Base-by-base conservation (phyloP, 2,329 filamentous ascomycete genomes). In the Aureobasidium sp. region DNA sequence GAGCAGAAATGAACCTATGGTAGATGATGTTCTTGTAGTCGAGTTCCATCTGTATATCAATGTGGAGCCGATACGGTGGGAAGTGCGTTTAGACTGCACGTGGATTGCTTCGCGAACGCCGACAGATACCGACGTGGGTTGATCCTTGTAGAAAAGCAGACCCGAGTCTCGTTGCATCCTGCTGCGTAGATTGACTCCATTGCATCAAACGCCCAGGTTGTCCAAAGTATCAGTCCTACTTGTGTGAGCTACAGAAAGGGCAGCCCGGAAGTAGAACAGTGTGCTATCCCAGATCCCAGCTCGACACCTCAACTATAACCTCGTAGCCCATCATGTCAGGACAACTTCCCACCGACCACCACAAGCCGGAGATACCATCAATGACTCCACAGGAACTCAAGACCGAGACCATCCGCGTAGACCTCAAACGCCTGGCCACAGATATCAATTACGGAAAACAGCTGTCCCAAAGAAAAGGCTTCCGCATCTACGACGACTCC, bases 371-470 rank as follows among this genome's bases (percentile, higher is more conserved):
- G 11, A 46, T 23, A 3, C 53, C 31, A 19, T 57, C 29, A 6
- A 23, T 19, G 21, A 53, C 17, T 11, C 57, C 57, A n/a, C 15
- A n/a, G 27, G 35, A 40, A 13, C 7, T 51, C 21, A 19, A 35
- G n/a, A 47, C 60, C 4, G 40, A 50, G 8, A 53, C 37, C 29
- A 43, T 46, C 15, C 8, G 8, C 4, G 60, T 61, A 6, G 60
- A 61, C 21, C 60, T 35, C n/a, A 58, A 51, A 31, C 60, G 60
- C n/a, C 15, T 47, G n/a, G 53, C 60, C 15, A 51, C 25, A 38
- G 60, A 61, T n/a, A 15, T 45, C 17, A 25, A 4, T 35, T 61
- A 61, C 31, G 54, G 43, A n/a, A 31, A 31, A 31, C 38, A 49
- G 23, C 40, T 60, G 11, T 29, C 31, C 15, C 49, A 35, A 23